Conservation (phyloP, 2,329 filamentous ascomycete genomes). For the Aspergillus melleus region DNA sequence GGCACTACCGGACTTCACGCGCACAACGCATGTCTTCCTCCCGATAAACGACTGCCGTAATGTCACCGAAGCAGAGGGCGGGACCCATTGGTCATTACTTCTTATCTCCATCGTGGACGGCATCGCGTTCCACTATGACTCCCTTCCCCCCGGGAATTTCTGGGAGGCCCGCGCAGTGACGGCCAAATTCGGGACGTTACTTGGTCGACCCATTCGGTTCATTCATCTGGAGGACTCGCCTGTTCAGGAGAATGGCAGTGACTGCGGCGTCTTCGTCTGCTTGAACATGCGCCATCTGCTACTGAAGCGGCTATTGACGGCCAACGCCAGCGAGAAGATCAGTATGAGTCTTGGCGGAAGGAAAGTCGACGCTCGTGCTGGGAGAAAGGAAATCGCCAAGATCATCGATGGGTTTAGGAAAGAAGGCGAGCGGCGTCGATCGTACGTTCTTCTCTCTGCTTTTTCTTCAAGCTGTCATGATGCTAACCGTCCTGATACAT, state of each 20-base stretch:
- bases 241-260: conserved; percentile 86
- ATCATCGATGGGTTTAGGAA: conserved; percentile 85
- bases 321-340: conserved; percentile 79
- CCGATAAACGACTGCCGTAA: conserved; percentile 89
- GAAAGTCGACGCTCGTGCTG: conserved; percentile 75
- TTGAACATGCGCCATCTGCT: conserved; percentile 93
- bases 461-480: background rate
- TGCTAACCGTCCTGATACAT: background rate
- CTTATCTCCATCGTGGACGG: conserved; percentile 86
- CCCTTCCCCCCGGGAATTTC: conserved; percentile 72
- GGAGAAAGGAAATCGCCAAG: conserved; percentile 84
- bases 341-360: conserved; percentile 91
- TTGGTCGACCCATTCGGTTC: conserved; percentile 68
- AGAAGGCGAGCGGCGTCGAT: conserved; percentile 80
- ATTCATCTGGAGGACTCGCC: conserved; percentile 81
- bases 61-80: conserved; percentile 76
- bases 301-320: conserved; percentile 75
- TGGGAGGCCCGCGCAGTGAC: conserved; percentile 70
- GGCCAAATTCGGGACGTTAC: conserved; percentile 66
- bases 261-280: conserved; percentile 96
- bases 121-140: conserved; percentile 96
- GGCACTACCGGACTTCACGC: conserved; percentile 76
- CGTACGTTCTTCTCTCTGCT: conserved; percentile 56
- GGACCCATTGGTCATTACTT: conserved; percentile 91
- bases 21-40: conserved; percentile 88